phyloP scores from a whole-genome alignment of 2,329 filamentous ascomycete genomes.

The Zarea fungicola region DNA sequence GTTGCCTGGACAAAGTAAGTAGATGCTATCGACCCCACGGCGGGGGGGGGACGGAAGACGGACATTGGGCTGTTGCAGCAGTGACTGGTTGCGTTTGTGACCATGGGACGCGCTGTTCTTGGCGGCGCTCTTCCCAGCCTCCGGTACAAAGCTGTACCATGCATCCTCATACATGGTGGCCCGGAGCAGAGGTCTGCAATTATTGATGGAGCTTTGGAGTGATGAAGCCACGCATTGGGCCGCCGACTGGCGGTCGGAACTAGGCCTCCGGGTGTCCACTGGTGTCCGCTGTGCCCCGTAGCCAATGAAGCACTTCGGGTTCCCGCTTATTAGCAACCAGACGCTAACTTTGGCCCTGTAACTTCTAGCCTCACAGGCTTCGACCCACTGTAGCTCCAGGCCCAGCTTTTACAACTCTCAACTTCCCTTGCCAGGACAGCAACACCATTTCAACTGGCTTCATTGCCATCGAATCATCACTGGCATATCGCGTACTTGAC shows the following conservation, averaged over 20 bases:
- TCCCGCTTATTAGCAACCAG: conserved; percentile 4
- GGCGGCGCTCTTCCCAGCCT: conserved; percentile 47
- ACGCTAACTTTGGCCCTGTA: background rate
- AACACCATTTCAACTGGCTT: background rate
- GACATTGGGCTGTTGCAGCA: conserved; percentile 63
- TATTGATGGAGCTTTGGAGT: conserved; percentile 14
- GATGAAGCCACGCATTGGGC: conserved; percentile 8
- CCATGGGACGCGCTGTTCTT: conserved; percentile 40
- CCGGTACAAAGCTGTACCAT: conserved; percentile 74
- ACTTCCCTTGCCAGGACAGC: background rate
- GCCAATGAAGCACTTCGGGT: background rate
- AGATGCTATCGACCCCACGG: conserved; percentile 18
- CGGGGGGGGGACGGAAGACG: conserved; percentile 24
- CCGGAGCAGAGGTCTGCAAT: conserved; percentile 10
- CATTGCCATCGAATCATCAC: background rate
- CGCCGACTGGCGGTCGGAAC: conserved; percentile 1
- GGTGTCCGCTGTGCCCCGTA: no score
- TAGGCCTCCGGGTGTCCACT: conserved; percentile 1
- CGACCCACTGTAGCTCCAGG: conserved; percentile 1
- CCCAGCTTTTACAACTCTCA: background rate
- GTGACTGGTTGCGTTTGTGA: conserved; percentile 63
- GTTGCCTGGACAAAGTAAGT: conserved; percentile 39
- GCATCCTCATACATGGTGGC: conserved; percentile 70
- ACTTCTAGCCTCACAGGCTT: background rate
- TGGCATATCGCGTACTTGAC: background rate